These are phyloP conservation scores for Hyphopichia khmerensis DNA, from an alignment of 1,139 yeast species.

Conservation along the genomic window DNA sequence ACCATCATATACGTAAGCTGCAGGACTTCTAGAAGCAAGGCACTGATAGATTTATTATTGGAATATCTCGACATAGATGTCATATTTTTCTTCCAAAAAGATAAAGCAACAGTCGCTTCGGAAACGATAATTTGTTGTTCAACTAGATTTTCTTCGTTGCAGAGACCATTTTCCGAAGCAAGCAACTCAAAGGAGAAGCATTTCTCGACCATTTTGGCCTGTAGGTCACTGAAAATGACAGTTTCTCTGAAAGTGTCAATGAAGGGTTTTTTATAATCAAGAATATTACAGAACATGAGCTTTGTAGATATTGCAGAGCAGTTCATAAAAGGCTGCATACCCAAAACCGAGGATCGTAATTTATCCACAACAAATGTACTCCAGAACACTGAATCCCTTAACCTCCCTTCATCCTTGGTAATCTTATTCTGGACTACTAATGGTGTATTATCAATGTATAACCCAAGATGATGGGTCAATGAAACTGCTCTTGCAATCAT, in stretches of 20 bases:
- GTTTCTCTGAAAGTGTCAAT: background rate
- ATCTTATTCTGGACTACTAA: background rate
- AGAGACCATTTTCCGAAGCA: background rate
- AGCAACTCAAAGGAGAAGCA: background rate
- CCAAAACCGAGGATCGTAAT: background rate
- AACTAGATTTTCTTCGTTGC: background rate
- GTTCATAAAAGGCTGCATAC: background rate
- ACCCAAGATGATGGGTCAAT: background rate
- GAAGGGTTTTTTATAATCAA: background rate
- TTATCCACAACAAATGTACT: background rate
- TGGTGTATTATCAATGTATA: background rate
- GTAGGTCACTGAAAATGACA: background rate
- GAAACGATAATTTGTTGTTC: conserved; percentile 6
- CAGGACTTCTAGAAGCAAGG: background rate
- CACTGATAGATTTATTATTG: background rate
- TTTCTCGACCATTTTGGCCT: background rate
- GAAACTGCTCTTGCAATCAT: background rate
- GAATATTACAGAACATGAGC: background rate
- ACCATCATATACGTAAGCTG: background rate
- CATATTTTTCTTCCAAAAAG: background rate
- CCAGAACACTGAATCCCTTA: background rate
- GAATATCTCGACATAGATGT: background rate
- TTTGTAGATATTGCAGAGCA: background rate
- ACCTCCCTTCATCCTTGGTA: background rate
- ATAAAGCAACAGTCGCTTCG: background rate